Evolutionary conservation across 169 alveolate genomes (phyloP).

Genomic region (Plasmodium cynomolgi): DNA sequence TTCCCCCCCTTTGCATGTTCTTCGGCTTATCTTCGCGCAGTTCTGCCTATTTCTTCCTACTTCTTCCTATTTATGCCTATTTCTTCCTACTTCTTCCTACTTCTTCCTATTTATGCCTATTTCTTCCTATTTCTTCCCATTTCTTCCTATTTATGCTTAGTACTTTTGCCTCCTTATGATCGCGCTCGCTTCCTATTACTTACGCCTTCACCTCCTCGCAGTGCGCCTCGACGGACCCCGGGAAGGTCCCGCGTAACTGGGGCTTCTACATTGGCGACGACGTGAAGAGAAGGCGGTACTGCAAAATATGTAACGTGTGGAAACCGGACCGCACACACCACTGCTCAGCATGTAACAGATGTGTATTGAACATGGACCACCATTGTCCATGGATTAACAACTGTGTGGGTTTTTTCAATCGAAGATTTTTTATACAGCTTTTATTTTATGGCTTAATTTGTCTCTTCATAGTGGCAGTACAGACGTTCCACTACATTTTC

Average conservation of each 20-base stretch:
- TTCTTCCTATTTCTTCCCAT: not conserved
- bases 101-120: no score
- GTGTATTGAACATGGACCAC: slow-evolving; percentile 98
- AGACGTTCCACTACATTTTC: slow-evolving; percentile 52
- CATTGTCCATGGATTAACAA: slow-evolving; percentile 99
- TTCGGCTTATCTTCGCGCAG: not conserved
- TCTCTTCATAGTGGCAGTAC: slow-evolving; percentile 73
- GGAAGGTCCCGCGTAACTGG: slow-evolving; percentile 95
- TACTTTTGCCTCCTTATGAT: not conserved
- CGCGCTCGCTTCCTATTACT: not conserved
- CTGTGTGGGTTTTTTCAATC: slow-evolving; percentile 97
- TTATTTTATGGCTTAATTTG: slow-evolving; percentile 90
- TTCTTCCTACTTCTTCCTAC: no score
- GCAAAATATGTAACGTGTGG: slow-evolving; percentile 97
- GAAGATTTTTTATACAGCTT: slow-evolving; percentile 95
- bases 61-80: no score
- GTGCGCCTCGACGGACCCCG: slow-evolving; percentile 95
- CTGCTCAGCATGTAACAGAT: slow-evolving; percentile 96
- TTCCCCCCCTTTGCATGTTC: slow-evolving; percentile 6
- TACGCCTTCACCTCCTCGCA: slow-evolving; percentile 44
- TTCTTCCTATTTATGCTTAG: not conserved
- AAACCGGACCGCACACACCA: slow-evolving; percentile 99
- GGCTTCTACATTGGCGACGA: slow-evolving; percentile 98
- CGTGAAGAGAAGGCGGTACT: slow-evolving; percentile 95
- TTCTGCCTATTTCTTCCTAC: not conserved